Evolutionary conservation across 192 early-diverging fungal genomes (phyloP).

Genomic region (Coemansia asiatica): DNA sequence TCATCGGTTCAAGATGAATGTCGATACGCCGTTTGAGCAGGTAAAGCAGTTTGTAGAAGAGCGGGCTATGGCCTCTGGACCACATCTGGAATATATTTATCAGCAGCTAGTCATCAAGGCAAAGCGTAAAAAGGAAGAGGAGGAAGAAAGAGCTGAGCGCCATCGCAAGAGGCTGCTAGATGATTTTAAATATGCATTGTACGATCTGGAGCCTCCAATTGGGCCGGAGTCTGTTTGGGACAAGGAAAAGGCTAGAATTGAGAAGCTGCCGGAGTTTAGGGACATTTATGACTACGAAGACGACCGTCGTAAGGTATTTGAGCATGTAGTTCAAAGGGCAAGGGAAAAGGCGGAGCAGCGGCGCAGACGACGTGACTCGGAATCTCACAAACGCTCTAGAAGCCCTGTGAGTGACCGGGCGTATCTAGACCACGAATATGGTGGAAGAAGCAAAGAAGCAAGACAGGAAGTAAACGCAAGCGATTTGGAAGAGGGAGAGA

Average conservation of each 20-base stretch:
- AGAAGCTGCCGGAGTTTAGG: constrained; percentile 58
- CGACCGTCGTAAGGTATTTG: constrained; percentile 70
- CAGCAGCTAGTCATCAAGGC: constrained; percentile 64
- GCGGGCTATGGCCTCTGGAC: constrained; percentile 1
- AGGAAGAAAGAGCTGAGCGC: constrained; percentile 67
- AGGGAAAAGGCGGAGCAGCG: constrained; percentile 48
- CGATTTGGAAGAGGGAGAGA: constrained; percentile 51
- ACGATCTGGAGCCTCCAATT: constrained; percentile 64
- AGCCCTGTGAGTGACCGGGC: constrained; percentile 16
- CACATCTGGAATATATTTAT: constrained; percentile 31
- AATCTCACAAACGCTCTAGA: constrained; percentile 25
- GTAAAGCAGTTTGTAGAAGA: constrained; percentile 50
- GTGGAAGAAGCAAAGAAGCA: neutral
- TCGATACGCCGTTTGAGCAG: constrained; percentile 20
- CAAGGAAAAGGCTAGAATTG: constrained; percentile 42
- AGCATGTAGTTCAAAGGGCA: constrained; percentile 64
- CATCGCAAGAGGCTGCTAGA: constrained; percentile 73
- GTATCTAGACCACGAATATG: neutral
- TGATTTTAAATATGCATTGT: constrained; percentile 72
- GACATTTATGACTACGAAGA: constrained; percentile 64
- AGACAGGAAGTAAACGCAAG: constrained; percentile 11
- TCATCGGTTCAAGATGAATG: constrained; percentile 18
- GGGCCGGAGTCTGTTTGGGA: constrained; percentile 69
- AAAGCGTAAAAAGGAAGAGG: constrained; percentile 63
- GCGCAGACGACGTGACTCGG: constrained; percentile 19